A percentile compares a stretch with the other conserved stretches of the same genome.
Evolutionary conservation across 805 yeast genomes (phyloP).

Genomic region (Saccharomycopsis sp.): DNA sequence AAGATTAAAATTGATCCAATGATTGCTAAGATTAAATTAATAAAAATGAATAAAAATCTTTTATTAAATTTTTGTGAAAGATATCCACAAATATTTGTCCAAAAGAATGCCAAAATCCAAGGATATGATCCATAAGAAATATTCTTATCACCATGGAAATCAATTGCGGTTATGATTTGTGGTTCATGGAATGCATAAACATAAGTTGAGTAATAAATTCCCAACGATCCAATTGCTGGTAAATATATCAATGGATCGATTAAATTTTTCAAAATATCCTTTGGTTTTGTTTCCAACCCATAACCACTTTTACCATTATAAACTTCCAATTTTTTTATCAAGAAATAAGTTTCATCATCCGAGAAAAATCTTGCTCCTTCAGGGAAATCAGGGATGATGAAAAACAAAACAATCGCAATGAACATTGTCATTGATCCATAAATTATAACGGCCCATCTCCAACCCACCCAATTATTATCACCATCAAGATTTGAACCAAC

Average conservation of each 20-base stretch:
- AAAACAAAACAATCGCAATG: slow-evolving; percentile 24
- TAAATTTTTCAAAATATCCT: slow-evolving; percentile 32
- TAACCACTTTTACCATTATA: slow-evolving; percentile 30
- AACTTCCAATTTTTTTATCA: slow-evolving; percentile 18
- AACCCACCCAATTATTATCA: slow-evolving; percentile 33
- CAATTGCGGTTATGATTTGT: slow-evolving; percentile 7
- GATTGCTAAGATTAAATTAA: slow-evolving; percentile 30
- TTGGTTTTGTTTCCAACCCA: slow-evolving; percentile 34
- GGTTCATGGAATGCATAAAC: slow-evolving; percentile 17
- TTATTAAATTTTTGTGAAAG: slow-evolving; percentile 46
- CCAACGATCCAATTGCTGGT: slow-evolving; percentile 49
- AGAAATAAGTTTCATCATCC: slow-evolving; percentile 32
- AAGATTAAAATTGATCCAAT: slow-evolving; percentile 42
- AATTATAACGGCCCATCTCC: slow-evolving; percentile 44
- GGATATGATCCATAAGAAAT: slow-evolving; percentile 11
- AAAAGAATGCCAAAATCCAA: slow-evolving; percentile 16
- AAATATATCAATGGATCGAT: slow-evolving; percentile 49
- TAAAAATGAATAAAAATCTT: slow-evolving; percentile 31
- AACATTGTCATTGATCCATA: slow-evolving; percentile 32
- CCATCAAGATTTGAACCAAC: slow-evolving; percentile 39
- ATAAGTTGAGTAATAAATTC: slow-evolving; percentile 21
- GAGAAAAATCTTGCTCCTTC: slow-evolving; percentile 30
- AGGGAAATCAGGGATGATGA: slow-evolving; percentile 40
- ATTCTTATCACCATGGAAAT: slow-evolving; percentile 1
- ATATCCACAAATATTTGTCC: slow-evolving; percentile 34